Percentiles rank a stretch among this genome's conserved stretches.
Conservation (phyloP, 495 filamentous ascomycete species). For the Penicillium ucsense region DNA sequence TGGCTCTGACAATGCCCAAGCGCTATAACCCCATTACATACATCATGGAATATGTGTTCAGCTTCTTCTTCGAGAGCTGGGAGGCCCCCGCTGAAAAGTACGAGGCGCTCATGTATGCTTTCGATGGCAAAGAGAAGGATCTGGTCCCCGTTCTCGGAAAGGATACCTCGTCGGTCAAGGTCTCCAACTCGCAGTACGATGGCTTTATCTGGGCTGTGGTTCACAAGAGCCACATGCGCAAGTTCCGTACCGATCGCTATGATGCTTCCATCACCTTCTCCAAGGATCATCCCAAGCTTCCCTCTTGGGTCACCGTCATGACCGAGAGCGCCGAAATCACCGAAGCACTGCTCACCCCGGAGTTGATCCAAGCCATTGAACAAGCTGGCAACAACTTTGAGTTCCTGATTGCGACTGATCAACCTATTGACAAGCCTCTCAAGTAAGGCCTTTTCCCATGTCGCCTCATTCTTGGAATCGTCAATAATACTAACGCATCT, state of each 20-base stretch:
- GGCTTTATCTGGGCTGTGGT: slow-evolving; percentile 92
- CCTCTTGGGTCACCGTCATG: slow-evolving; percentile 91
- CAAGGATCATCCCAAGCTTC: slow-evolving; percentile 82
- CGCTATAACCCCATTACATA: slow-evolving; percentile 79
- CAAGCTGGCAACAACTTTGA: slow-evolving; percentile 75
- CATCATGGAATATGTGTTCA: slow-evolving; percentile 53
- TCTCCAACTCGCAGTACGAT: slow-evolving; percentile 71
- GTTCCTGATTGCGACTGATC: slow-evolving; percentile 81
- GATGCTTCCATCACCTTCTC: slow-evolving; percentile 87
- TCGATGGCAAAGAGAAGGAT: slow-evolving; percentile 82
- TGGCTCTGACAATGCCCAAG: slow-evolving; percentile 74
- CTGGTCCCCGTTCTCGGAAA: slow-evolving; percentile 55
- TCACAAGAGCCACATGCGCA: slow-evolving; percentile 89
- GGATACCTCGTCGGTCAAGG: slow-evolving; percentile 34
- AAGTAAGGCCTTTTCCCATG: slow-evolving; percentile 50
- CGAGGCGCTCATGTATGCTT: slow-evolving; percentile 70
- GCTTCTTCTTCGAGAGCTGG: slow-evolving; percentile 74
- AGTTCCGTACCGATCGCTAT: slow-evolving; percentile 83
- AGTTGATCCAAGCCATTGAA: slow-evolving; percentile 72
- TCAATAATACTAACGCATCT: no score
- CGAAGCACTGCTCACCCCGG: slow-evolving; percentile 73
- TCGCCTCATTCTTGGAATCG: not conserved
- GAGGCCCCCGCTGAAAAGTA: slow-evolving; percentile 55
- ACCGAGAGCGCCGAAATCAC: slow-evolving; percentile 92
- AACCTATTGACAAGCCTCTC: slow-evolving; percentile 79